Percentiles rank a stretch among this genome's conserved stretches.
phyloP scores from a whole-genome alignment of 768 basidiomycete genomes.

The Glaciozyma antarctica region DNA sequence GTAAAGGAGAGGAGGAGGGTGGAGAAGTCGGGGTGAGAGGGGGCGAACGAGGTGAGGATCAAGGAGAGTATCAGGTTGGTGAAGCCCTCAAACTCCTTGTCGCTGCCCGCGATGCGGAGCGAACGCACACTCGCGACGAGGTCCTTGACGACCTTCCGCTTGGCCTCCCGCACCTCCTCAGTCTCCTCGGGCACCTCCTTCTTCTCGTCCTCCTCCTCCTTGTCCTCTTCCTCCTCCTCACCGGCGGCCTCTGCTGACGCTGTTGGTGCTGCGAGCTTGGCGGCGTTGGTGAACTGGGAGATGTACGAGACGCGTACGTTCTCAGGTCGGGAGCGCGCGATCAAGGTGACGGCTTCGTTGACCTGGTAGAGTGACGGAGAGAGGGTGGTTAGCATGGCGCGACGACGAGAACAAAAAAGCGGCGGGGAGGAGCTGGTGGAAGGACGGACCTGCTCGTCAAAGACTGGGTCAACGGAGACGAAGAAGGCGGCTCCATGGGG shows the following conservation, averaged over 20 bases:
- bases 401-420: not conserved
- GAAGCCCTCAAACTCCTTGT: conserved; percentile 26
- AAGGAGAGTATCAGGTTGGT: conserved; percentile 26
- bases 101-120: conserved; percentile 1
- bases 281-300: conserved; percentile 6
- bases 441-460: conserved; percentile 14
- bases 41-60: conserved; percentile 12
- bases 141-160: conserved; percentile 14
- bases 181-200: conserved; percentile 8
- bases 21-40: conserved; percentile 6
- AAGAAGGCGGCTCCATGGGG: conserved; percentile 17
- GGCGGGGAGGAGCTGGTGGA: not conserved
- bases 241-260: not conserved
- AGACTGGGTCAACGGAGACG: conserved; percentile 25
- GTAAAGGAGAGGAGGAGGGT: conserved; percentile 10
- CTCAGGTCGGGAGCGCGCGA: conserved; percentile 19
- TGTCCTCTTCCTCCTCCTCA: conserved; percentile 3
- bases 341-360: conserved; percentile 8
- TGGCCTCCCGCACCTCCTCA: conserved; percentile 10
- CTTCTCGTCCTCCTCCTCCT: conserved; percentile 8
- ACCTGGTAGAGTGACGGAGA: conserved; percentile 8
- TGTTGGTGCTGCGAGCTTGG: conserved; percentile 11
- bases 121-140: conserved; percentile 11
- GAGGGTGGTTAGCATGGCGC: not conserved
- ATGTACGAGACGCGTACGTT: conserved; percentile 9